Evolutionary conservation across 306 rosid species (phyloP).

Genomic region (Ochetophila trinervis): DNA sequence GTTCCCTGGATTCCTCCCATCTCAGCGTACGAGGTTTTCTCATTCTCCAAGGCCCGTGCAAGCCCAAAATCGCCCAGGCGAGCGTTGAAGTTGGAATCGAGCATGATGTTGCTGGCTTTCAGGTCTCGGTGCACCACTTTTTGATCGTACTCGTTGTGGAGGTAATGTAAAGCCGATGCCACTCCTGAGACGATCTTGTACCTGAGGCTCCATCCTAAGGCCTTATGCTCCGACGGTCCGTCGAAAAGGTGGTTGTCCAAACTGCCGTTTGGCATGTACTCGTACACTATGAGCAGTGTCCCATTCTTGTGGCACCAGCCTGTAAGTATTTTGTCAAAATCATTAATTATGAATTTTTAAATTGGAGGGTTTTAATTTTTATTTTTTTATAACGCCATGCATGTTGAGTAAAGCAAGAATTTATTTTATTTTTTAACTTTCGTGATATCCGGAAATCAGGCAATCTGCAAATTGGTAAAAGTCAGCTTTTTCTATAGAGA

Average conservation of each 20-base stretch:
- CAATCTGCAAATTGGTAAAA: too few relatives aligned
- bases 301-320: conserved; percentile 78
- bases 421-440: too few relatives aligned
- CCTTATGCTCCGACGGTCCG: conserved; percentile 30
- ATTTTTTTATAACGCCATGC: too few relatives aligned
- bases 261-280: conserved; percentile 85
- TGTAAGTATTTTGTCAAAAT: conserved; percentile 15
- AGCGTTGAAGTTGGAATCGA: conserved; percentile 6
- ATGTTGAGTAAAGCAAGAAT: too few relatives aligned
- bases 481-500: too few relatives aligned
- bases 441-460: too few relatives aligned
- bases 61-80: conserved; percentile 16
- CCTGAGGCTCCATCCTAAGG: conserved; percentile 57
- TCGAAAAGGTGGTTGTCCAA: conserved; percentile 66
- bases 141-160: conserved; percentile 13
- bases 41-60: conserved; percentile 45
- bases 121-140: conserved; percentile 17
- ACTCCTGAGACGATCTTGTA: conserved; percentile 63
- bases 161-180: conserved; percentile 19
- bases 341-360: neutral
- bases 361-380: neutral
- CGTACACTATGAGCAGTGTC: conserved; percentile 61
- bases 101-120: conserved; percentile 20
- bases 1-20: conserved; percentile 68
- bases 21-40: conserved; percentile 59